Conservation (phyloP, 1,139 yeast species). For the Petasospora fabianii region DNA sequence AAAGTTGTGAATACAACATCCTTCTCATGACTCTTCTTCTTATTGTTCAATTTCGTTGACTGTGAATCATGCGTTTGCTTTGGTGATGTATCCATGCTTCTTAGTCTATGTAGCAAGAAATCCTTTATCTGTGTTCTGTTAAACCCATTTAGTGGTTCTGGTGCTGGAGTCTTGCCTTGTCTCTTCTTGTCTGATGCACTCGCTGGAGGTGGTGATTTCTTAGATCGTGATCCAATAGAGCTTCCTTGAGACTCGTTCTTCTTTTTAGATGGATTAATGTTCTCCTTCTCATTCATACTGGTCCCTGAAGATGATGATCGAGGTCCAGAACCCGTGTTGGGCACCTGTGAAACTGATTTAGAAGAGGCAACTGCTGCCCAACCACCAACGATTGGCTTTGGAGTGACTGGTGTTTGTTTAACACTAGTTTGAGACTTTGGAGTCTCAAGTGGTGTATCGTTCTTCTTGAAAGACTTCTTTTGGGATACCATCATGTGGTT, state of each 20-base stretch:
- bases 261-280: constrained; percentile 1
- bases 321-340: no score
- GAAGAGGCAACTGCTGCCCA: constrained; percentile 22
- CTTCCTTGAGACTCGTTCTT: neutral
- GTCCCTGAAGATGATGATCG: no score
- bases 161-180: neutral
- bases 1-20: constrained; percentile 11
- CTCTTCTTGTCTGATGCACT: neutral
- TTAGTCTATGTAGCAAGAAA: constrained; percentile 8
- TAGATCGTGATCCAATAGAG: constrained; percentile 4
- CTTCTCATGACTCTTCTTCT: constrained; percentile 1
- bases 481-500: neutral
- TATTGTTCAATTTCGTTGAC: constrained; percentile 3
- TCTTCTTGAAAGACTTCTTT: neutral
- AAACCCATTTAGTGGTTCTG: constrained; percentile 10
- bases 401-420: neutral
- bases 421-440: neutral
- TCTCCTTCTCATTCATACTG: no score
- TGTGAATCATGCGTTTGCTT: no score
- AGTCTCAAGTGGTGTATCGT: no score
- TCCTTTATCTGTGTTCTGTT: constrained; percentile 9
- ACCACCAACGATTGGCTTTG: constrained; percentile 8
- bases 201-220: constrained; percentile 5
- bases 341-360: no score
- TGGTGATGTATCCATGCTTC: no score